Percentiles rank a stretch among this genome's conserved stretches.
Conservation (phyloP, 176 grass and related monocot genomes). For the Areca catechu region DNA sequence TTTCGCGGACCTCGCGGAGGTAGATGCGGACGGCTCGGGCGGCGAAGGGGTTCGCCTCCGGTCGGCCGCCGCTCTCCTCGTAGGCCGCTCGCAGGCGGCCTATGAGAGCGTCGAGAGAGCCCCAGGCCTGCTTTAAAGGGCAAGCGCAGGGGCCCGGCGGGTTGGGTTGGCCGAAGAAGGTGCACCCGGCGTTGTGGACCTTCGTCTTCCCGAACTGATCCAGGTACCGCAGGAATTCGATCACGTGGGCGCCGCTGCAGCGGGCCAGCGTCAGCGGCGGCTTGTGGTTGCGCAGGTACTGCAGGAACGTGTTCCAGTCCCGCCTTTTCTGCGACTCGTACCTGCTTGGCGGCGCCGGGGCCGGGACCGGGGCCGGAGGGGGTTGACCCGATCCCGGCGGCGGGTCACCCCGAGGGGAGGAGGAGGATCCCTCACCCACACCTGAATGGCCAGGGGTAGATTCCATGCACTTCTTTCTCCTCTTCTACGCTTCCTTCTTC, state of each 20-base stretch:
- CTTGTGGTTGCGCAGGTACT: constrained; percentile 94
- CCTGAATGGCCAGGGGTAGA: constrained; percentile 10
- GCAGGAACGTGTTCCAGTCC: constrained; percentile 98
- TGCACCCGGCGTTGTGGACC: constrained; percentile 61
- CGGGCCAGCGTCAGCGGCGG: constrained; percentile 87
- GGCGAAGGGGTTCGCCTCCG: constrained; percentile 88
- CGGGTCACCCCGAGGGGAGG: not conserved
- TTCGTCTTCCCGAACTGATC: constrained; percentile 99
- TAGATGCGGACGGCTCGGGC: constrained; percentile 91
- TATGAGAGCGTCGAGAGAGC: constrained; percentile 94
- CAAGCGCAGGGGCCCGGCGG: constrained; percentile 77
- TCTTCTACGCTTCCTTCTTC: not conserved
- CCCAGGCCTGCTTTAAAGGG: constrained; percentile 88
- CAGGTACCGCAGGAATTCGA: constrained; percentile 88
- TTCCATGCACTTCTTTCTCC: not conserved
- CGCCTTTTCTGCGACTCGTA: constrained; percentile 96
- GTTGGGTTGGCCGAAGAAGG: constrained; percentile 69
- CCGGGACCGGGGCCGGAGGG: constrained; percentile 4
- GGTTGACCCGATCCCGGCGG: not conserved
- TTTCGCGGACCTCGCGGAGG: constrained; percentile 88
- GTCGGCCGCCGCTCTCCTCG: constrained; percentile 87
- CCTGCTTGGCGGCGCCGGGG: constrained; percentile 40
- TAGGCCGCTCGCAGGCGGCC: constrained; percentile 85
- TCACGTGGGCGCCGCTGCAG: constrained; percentile 96
- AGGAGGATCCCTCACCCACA: not conserved